Conservation (phyloP, 257 asterid species). For the Haberlea rhodopensis region DNA sequence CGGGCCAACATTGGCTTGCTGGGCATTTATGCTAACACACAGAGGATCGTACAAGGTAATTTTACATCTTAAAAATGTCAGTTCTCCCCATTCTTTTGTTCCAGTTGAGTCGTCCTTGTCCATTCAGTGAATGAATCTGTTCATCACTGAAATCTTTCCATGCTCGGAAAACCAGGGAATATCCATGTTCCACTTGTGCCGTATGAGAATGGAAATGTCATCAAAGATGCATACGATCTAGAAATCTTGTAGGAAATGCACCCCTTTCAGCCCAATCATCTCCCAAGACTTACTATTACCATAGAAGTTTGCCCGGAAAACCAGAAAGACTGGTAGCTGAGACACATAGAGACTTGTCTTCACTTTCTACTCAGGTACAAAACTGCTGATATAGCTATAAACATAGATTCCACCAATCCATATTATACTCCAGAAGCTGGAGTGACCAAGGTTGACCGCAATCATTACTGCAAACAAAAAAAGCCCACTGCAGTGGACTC, state of each 20-base stretch:
- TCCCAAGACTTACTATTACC: constrained; percentile 41
- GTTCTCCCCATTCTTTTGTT: background rate
- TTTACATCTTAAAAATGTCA: background rate
- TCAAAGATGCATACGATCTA: constrained; percentile 47
- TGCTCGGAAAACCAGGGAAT: constrained; percentile 58
- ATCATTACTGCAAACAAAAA: constrained; percentile 54
- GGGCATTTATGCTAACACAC: no score
- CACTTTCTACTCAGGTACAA: constrained; percentile 47
- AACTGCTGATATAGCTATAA: constrained; percentile 66
- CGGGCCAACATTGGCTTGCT: no score
- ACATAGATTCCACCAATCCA: constrained; percentile 52
- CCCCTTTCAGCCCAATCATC: constrained; percentile 32
- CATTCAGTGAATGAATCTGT: background rate
- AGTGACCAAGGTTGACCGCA: constrained; percentile 37
- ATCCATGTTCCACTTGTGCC: constrained; percentile 48
- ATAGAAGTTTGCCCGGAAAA: constrained; percentile 35
- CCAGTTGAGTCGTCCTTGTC: background rate
- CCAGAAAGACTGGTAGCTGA: constrained; percentile 40
- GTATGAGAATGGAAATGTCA: constrained; percentile 36
- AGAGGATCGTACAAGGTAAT: constrained; percentile 10
- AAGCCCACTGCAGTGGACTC: constrained; percentile 58
- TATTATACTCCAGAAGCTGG: constrained; percentile 46
- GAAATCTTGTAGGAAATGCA: constrained; percentile 44
- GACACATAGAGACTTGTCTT: constrained; percentile 29
- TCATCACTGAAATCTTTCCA: constrained; percentile 1